These are phyloP conservation scores for Zygosaccharomyces bisporus DNA, from an alignment of 805 yeast species.

Conservation along the genomic window DNA sequence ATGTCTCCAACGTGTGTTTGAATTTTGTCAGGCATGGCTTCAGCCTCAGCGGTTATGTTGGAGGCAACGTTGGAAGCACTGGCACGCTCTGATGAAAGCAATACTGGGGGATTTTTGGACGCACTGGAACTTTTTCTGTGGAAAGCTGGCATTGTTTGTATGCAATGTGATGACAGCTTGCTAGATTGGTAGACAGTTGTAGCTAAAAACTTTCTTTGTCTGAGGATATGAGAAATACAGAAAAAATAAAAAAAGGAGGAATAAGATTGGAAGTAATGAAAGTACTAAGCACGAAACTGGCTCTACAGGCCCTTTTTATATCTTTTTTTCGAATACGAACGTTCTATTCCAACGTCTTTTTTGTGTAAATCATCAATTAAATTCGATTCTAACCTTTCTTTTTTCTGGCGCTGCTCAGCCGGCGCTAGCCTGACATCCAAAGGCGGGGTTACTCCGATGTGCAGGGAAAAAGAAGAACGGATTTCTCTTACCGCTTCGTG, in stretches of 20 bases:
- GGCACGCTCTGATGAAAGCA: slow-evolving; percentile 15
- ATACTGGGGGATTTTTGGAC: slow-evolving; percentile 13
- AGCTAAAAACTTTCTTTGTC: neutral
- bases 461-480: no score
- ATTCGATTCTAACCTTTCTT: neutral
- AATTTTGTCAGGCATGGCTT: slow-evolving; percentile 8
- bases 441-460: neutral
- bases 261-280: no score
- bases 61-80: slow-evolving; percentile 5
- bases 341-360: neutral
- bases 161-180: neutral
- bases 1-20: slow-evolving; percentile 9
- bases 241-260: neutral
- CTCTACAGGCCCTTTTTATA: neutral
- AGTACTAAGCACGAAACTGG: neutral
- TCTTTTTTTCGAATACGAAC: neutral
- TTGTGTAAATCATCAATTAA: neutral
- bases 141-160: slow-evolving; percentile 15
- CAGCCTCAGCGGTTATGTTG: slow-evolving; percentile 4
- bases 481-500: no score
- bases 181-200: neutral
- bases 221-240: neutral
- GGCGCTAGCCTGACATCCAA: neutral
- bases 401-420: neutral
- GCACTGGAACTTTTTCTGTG: slow-evolving; percentile 16